A percentile compares a stretch with the other conserved stretches of the same genome.
These are phyloP conservation scores for Triticum dicoccoides DNA, from an alignment of 176 grass and related monocot species.

Conservation along the genomic window DNA sequence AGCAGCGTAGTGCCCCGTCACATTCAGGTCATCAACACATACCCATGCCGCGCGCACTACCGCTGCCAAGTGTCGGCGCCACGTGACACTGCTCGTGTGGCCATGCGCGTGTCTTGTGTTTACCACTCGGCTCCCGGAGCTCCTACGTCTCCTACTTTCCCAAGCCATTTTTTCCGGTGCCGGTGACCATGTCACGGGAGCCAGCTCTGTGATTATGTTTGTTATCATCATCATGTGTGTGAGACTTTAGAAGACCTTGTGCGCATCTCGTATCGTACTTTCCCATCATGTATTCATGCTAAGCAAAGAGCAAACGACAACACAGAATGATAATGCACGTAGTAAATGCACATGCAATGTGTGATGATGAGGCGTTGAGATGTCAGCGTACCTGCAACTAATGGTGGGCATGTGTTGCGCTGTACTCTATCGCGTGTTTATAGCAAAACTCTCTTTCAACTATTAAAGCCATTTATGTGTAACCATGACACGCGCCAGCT, in stretches of 20 bases:
- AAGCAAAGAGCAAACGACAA: too few species aligned
- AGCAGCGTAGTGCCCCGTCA: too few species aligned
- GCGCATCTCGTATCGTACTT: not conserved
- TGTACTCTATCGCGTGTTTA: too few species aligned
- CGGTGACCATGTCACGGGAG: not conserved
- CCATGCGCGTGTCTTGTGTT: not conserved
- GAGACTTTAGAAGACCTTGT: too few species aligned
- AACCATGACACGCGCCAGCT: too few species aligned
- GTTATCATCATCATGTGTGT: too few species aligned
- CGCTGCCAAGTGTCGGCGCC: constrained; percentile 24
- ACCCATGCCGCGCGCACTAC: not conserved
- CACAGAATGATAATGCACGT: too few species aligned
- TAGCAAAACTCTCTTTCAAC: not conserved
- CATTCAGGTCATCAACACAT: not conserved
- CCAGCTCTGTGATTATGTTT: not conserved
- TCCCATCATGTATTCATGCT: not conserved
- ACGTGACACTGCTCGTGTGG: constrained; percentile 28
- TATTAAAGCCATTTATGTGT: too few species aligned
- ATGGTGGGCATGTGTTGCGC: not conserved
- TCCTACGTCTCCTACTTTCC: too few species aligned
- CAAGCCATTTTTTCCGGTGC: too few species aligned
- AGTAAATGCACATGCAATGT: not conserved
- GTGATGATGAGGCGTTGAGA: not conserved
- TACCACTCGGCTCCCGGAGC: not conserved
- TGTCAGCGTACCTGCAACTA: too few species aligned